Percentiles rank a stretch among this genome's conserved stretches.
These are phyloP conservation scores for Balamuthia mandrillaris DNA, from an alignment of 208 protist genomes.

Conservation along the genomic window DNA sequence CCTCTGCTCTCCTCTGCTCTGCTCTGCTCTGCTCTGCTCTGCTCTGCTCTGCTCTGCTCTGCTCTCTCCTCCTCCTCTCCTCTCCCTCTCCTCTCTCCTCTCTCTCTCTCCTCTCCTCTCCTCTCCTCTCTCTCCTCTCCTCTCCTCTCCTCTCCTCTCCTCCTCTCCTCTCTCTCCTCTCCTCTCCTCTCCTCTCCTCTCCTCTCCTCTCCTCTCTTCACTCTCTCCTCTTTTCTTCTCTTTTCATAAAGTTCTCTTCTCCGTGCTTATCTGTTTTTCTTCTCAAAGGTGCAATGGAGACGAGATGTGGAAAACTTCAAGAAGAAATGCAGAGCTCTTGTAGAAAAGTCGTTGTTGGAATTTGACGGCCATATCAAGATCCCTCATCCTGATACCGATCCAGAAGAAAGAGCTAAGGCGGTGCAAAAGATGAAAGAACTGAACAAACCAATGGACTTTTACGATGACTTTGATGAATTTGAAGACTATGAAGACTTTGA, in stretches of 20 bases:
- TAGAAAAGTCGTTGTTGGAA: constrained; percentile 81
- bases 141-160: no score
- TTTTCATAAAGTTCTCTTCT: not conserved
- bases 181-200: no score
- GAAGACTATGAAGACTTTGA: constrained; percentile 43
- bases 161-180: no score
- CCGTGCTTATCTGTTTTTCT: not conserved
- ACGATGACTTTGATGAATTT: constrained; percentile 50
- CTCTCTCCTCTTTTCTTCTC: not conserved
- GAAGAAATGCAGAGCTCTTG: constrained; percentile 68
- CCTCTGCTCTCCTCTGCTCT: not conserved
- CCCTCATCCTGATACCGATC: constrained; percentile 78
- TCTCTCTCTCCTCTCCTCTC: no score
- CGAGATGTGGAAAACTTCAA: constrained; percentile 64
- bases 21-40: not conserved
- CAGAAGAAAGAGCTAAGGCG: constrained; percentile 35
- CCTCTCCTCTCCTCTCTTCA: no score
- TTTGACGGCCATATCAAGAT: constrained; percentile 66
- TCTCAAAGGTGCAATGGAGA: constrained; percentile 8
- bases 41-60: no score
- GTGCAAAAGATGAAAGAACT: constrained; percentile 48
- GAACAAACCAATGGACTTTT: constrained; percentile 32
- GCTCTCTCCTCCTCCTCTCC: no score
- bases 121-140: no score
- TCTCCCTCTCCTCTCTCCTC: no score